Evolutionary conservation across 768 basidiomycete genomes (phyloP).

Genomic region (Pilatotrama ljubarskyi): DNA sequence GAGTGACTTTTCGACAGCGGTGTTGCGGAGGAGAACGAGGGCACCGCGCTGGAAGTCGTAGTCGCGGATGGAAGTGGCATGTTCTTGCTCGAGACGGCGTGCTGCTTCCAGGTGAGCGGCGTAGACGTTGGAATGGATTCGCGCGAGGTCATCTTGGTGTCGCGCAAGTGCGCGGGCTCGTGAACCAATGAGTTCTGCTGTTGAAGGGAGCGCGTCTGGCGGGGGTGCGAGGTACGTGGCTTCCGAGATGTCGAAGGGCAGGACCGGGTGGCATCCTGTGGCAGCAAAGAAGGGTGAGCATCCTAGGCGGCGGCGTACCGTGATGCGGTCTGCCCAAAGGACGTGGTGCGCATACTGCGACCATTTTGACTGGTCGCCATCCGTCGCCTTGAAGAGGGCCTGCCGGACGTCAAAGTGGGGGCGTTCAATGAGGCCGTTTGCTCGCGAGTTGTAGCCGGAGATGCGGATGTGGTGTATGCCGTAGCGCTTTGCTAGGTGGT

Average conservation of each 20-base stretch:
- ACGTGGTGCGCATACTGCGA: constrained; percentile 24
- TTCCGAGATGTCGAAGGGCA: constrained; percentile 25
- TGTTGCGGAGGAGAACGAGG: constrained; percentile 34
- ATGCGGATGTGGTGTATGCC: constrained; percentile 38
- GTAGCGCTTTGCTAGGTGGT: constrained; percentile 30
- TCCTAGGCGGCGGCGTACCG: constrained; percentile 29
- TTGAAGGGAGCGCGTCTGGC: constrained; percentile 5
- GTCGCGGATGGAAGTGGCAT: constrained; percentile 23
- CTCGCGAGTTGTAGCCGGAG: constrained; percentile 25
- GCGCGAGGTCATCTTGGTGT: constrained; percentile 12
- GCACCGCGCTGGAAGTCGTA: constrained; percentile 31
- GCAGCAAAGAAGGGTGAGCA: constrained; percentile 32
- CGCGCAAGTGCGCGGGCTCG: constrained; percentile 19
- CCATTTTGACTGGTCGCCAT: constrained; percentile 25
- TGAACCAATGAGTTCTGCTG: constrained; percentile 20
- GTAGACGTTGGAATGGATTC: constrained; percentile 11
- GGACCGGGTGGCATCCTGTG: constrained; percentile 20
- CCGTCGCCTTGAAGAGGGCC: constrained; percentile 23
- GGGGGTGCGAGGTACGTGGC: constrained; percentile 21
- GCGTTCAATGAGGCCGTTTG: constrained; percentile 27
- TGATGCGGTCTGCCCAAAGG: constrained; percentile 42
- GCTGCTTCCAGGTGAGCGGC: constrained; percentile 2
- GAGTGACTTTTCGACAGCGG: constrained; percentile 26
- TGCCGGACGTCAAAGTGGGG: constrained; percentile 24
- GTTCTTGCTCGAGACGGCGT: constrained; percentile 18